phyloP scores from a whole-genome alignment of 2,329 filamentous ascomycete species.

The Fusarium setosum region DNA sequence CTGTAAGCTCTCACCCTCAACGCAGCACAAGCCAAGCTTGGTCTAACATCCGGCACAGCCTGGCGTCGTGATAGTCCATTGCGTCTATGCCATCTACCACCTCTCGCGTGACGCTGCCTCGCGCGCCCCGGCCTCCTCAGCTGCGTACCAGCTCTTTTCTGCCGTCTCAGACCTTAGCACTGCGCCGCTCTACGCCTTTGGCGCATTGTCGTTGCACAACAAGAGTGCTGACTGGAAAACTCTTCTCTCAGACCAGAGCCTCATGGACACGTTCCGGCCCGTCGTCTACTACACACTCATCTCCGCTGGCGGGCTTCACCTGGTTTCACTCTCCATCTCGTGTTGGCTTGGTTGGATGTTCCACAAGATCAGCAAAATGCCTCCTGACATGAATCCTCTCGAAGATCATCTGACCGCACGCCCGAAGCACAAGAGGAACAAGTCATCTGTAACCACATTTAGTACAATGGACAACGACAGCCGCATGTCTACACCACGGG shows the following conservation, averaged over 20 bases:
- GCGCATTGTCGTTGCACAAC: conserved; percentile 58
- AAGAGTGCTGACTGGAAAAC: conserved; percentile 71
- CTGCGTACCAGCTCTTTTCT: conserved; percentile 91
- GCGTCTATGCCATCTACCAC: conserved; percentile 84
- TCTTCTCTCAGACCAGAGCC: conserved; percentile 67
- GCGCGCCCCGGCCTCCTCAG: conserved; percentile 81
- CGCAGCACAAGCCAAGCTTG: neutral
- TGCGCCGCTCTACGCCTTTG: conserved; percentile 67
- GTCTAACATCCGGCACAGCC: conserved; percentile 64
- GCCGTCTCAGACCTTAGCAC: conserved; percentile 74
- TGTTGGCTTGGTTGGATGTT: conserved; percentile 83
- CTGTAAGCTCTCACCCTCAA: conserved; percentile 63
- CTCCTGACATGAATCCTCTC: conserved; percentile 95
- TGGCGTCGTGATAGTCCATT: conserved; percentile 78
- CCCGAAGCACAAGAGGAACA: conserved; percentile 78
- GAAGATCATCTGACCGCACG: conserved; percentile 86
- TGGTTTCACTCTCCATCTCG: conserved; percentile 76
- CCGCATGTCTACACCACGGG: conserved; percentile 62
- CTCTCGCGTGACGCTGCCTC: conserved; percentile 75
- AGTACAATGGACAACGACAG: conserved; percentile 65
- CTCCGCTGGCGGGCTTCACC: conserved; percentile 73
- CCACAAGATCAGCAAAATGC: conserved; percentile 82
- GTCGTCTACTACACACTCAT: conserved; percentile 77
- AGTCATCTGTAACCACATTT: conserved; percentile 63
- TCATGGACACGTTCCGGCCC: conserved; percentile 70